phyloP scores from a whole-genome alignment of 2,329 filamentous ascomycete species.

The Penicillium sp. region DNA sequence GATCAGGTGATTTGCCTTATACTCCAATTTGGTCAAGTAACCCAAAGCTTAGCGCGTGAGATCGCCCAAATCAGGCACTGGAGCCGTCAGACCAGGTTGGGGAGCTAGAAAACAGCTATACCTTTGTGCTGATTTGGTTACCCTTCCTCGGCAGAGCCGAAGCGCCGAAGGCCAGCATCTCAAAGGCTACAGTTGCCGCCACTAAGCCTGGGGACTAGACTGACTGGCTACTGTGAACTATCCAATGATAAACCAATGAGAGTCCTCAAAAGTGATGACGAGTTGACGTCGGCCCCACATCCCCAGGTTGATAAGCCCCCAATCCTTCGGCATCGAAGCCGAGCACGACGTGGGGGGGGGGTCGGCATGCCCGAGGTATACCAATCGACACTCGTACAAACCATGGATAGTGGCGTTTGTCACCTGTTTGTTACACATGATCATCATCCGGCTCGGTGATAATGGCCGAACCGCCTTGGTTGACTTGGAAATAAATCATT shows the following conservation, averaged over 20 bases:
- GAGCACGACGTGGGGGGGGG: background rate
- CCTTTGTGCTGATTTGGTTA: background rate
- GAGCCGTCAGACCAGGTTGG: background rate
- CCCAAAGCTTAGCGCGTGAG: conserved; percentile 7
- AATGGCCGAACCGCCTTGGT: conserved; percentile 1
- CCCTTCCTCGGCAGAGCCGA: conserved; percentile 1
- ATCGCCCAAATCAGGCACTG: conserved; percentile 8
- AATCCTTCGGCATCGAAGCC: conserved; percentile 7
- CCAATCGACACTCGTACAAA: background rate
- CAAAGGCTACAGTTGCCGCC: background rate
- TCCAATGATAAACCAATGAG: background rate
- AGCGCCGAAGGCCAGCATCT: background rate
- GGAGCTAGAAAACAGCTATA: background rate
- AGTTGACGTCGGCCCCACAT: conserved; percentile 5
- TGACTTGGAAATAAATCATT: background rate
- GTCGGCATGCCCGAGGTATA: conserved; percentile 9
- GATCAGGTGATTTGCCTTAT: conserved; percentile 14
- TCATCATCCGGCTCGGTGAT: conserved; percentile 5
- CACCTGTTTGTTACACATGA: conserved; percentile 6
- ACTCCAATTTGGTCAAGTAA: conserved; percentile 8
- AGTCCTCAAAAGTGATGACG: background rate
- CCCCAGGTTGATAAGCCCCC: background rate
- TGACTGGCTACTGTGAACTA: background rate
- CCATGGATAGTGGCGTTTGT: background rate
- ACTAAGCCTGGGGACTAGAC: background rate